A percentile compares a stretch with the other conserved stretches of the same genome.
These are phyloP conservation scores for Gleditsia sinensis DNA, from an alignment of 306 rosid genomes.

Conservation along the genomic window DNA sequence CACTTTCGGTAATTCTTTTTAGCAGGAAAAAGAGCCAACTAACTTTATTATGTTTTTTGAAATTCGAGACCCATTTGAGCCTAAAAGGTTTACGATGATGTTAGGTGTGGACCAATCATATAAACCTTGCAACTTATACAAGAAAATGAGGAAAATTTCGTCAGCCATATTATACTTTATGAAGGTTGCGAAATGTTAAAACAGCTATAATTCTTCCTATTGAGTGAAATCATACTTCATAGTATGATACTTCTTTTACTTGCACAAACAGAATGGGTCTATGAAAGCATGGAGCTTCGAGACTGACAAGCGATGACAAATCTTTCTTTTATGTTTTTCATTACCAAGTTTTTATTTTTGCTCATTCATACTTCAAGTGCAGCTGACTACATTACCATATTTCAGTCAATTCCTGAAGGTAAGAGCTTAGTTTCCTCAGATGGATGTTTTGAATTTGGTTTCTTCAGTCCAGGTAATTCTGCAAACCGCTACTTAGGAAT, in stretches of 20 bases:
- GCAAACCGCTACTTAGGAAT: conserved; percentile 52
- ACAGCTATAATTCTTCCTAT: not conserved
- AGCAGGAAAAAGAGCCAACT: not conserved
- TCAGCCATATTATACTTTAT: not conserved
- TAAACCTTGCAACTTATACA: not conserved
- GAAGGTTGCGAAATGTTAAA: not conserved
- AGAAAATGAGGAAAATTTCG: not conserved
- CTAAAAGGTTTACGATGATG: not conserved
- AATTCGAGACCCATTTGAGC: not conserved
- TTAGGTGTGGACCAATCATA: not conserved
- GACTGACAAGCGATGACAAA: not conserved
- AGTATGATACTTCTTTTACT: not conserved
- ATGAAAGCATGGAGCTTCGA: conserved; percentile 30
- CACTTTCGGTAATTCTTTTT: not conserved
- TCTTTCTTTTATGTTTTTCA: not conserved
- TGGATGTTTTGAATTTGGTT: conserved; percentile 45
- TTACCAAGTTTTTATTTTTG: conserved; percentile 25
- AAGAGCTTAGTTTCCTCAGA: conserved; percentile 38
- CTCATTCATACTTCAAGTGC: conserved; percentile 4
- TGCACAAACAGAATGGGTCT: not conserved
- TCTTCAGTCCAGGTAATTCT: conserved; percentile 36
- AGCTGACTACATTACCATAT: conserved; percentile 10
- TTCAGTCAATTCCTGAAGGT: conserved; percentile 35
- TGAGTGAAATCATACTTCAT: not conserved
- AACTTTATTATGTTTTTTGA: not conserved